Conservation (phyloP, 441 rosid species). For the Manihot esculenta region DNA sequence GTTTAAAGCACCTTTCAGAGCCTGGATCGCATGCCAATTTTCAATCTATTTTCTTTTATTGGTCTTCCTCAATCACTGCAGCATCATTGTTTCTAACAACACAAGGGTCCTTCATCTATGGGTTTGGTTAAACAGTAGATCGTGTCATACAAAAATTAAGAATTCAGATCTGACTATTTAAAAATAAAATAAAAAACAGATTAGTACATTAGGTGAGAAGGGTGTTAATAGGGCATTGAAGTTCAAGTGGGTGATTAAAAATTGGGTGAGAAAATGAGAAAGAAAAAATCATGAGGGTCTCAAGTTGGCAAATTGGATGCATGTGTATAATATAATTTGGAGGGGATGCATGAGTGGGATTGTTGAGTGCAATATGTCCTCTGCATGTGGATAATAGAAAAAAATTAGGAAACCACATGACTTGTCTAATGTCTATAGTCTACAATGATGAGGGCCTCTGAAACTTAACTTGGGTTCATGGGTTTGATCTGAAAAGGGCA, state of each 20-base stretch:
- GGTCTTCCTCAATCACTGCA: not conserved
- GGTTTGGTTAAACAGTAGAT: too few species aligned
- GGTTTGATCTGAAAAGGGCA: not conserved
- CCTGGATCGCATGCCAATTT: not conserved
- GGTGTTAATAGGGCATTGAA: too few species aligned
- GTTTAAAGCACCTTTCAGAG: not conserved
- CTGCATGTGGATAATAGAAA: conserved; percentile 1
- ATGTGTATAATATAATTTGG: conserved; percentile 13
- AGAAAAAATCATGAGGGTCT: not conserved
- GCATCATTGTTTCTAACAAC: not conserved
- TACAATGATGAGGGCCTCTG: conserved; percentile 8
- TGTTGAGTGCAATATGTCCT: conserved; percentile 4
- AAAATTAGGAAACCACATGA: conserved; percentile 5
- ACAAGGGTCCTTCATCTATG: too few species aligned
- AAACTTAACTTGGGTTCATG: not conserved
- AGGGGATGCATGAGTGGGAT: conserved; percentile 9
- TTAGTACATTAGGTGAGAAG: too few species aligned
- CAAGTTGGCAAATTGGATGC: conserved; percentile 14
- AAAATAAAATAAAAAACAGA: too few species aligned
- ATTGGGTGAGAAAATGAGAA: not conserved
- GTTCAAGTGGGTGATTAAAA: not conserved
- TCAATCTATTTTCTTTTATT: not conserved
- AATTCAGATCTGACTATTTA: too few species aligned
- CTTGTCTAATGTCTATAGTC: conserved; percentile 17
- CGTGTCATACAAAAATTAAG: too few species aligned